Conservation (phyloP, 441 rosid species). For the Gossypium schwendimanii region DNA sequence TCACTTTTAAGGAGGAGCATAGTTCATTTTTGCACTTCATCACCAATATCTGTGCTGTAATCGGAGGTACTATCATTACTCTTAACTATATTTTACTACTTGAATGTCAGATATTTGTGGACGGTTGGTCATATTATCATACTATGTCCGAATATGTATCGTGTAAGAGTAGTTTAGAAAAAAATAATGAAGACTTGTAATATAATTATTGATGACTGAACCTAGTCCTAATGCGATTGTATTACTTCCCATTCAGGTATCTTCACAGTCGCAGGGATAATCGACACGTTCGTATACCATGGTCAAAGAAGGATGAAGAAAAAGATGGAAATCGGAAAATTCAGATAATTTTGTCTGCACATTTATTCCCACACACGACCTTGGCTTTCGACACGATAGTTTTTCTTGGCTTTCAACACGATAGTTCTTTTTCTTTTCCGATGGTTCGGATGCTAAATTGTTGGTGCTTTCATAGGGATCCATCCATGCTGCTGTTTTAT, state of each 20-base stretch:
- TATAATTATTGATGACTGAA: too few species aligned
- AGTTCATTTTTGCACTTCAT: constrained; percentile 35
- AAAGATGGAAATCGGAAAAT: constrained; percentile 36
- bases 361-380: neutral
- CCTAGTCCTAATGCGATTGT: neutral
- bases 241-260: constrained; percentile 18
- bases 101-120: neutral
- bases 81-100: neutral
- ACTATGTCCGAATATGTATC: too few species aligned
- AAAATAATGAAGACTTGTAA: too few species aligned
- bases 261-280: constrained; percentile 38
- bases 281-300: constrained; percentile 36
- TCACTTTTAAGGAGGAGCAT: constrained; percentile 35
- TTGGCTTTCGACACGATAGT: neutral
- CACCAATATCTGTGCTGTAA: constrained; percentile 35
- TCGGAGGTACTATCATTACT: constrained; percentile 31
- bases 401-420: neutral
- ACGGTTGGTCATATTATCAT: too few species aligned
- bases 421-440: neutral
- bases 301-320: constrained; percentile 36
- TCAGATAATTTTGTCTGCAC: constrained; percentile 15
- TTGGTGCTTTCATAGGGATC: neutral
- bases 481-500: neutral
- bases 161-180: too few species aligned
- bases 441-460: neutral